Percentiles rank a stretch among this genome's conserved stretches.
Conservation (phyloP, 768 basidiomycete genomes). For the Candolleomyces eurysporus region DNA sequence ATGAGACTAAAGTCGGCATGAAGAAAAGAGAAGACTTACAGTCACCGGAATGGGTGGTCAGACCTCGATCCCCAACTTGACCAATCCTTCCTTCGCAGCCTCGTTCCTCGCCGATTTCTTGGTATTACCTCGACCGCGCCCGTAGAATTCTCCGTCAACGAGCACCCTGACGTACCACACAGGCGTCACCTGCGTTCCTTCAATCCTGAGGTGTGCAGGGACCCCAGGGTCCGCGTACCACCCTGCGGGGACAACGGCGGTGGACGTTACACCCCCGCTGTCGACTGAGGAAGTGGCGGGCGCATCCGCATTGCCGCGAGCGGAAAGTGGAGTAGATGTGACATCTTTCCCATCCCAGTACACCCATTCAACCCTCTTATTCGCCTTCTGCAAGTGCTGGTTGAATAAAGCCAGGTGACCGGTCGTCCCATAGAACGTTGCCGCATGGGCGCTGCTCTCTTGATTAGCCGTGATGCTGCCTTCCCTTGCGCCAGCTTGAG, state of each 20-base stretch:
- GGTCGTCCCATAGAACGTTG: conserved; percentile 20
- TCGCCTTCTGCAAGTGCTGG: conserved; percentile 63
- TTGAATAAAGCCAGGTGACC: conserved; percentile 83
- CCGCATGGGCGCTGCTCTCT: conserved; percentile 15
- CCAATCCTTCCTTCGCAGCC: conserved; percentile 73
- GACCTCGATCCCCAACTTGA: conserved; percentile 49
- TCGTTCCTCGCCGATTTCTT: conserved; percentile 82
- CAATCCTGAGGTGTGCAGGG: conserved; percentile 22
- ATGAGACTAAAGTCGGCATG: neutral
- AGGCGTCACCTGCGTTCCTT: conserved; percentile 64
- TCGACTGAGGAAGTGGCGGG: conserved; percentile 1
- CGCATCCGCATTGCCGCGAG: neutral
- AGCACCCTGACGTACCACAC: conserved; percentile 70
- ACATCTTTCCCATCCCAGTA: conserved; percentile 42
- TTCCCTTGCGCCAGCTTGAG: conserved; percentile 8
- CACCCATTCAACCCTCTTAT: conserved; percentile 66
- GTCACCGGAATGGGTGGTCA: neutral
- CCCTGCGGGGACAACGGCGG: neutral
- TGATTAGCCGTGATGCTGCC: conserved; percentile 6
- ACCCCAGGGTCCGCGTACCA: conserved; percentile 18
- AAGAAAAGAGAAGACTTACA: neutral
- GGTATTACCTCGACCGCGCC: conserved; percentile 64
- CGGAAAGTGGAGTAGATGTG: neutral
- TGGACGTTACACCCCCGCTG: neutral
- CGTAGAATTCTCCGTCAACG: conserved; percentile 59